phyloP scores from a whole-genome alignment of 306 rosid genomes.

The Fagus crenata region DNA sequence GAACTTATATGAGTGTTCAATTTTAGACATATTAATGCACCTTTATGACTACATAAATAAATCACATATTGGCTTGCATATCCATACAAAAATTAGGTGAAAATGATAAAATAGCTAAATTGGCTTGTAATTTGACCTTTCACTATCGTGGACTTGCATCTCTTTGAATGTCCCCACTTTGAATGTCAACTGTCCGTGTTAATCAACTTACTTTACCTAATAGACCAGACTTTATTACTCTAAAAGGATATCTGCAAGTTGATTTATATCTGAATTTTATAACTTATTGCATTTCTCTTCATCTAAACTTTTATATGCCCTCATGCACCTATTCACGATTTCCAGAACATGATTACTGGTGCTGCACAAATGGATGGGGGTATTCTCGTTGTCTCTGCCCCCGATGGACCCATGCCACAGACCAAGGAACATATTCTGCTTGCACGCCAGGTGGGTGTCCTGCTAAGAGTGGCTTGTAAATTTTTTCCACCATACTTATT shows the following conservation, averaged over 20 bases:
- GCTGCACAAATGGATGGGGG: slow-evolving; percentile 99
- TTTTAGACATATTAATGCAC: not conserved
- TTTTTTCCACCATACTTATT: slow-evolving; percentile 4
- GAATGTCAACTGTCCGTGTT: not conserved
- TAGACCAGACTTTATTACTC: not conserved
- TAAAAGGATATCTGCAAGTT: slow-evolving; percentile 2
- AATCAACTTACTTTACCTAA: not conserved
- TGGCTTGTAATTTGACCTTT: not conserved
- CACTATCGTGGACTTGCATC: not conserved
- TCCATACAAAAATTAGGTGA: not conserved
- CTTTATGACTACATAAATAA: not conserved
- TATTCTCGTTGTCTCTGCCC: slow-evolving; percentile 92
- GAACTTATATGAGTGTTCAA: not conserved
- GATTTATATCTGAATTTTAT: not conserved
- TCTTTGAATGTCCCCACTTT: not conserved
- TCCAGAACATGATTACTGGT: slow-evolving; percentile 98
- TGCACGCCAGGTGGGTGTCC: slow-evolving; percentile 82
- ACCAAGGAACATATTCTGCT: slow-evolving; percentile 97
- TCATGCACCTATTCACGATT: slow-evolving; percentile 9
- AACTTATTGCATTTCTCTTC: not conserved
- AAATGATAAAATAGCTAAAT: not conserved
- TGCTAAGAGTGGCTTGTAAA: slow-evolving; percentile 26
- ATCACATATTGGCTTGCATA: not conserved
- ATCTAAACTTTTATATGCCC: slow-evolving; percentile 1
- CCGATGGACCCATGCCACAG: slow-evolving; percentile 99